Base-by-base conservation (phyloP, 768 basidiomycete species). In the Solioccasus polychromus region DNA sequence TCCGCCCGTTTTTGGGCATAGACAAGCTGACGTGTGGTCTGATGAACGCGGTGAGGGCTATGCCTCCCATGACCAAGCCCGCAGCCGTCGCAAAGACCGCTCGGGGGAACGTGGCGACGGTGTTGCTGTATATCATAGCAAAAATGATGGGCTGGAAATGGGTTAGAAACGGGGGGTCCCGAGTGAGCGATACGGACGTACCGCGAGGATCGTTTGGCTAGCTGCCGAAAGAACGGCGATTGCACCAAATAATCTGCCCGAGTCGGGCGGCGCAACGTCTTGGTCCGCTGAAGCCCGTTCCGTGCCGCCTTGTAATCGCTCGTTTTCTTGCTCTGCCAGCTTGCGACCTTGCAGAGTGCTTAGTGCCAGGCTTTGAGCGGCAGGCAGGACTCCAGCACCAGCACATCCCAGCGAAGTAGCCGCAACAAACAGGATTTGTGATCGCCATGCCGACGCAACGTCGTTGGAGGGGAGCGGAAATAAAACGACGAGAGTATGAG, bases 321-420 rank as follows among this genome's bases (percentile, higher is more conserved):
- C 53, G 24, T 72, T 61, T 29, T 61, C 78, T 22, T 58, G 52
- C 37, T 59, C 50, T 19, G 44, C 58, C 32, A 58, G 32, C 30
- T 46, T 63, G 44, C 55, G 61, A 34, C 58, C 59, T 28, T 73
- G 71, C n/a, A 78, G 50, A n/a, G 86, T 71, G 53, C 79, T 85
- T 5, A 89, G 69, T 0, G 85, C 88, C 8, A 91, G 71, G n/a
- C 84, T 86, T 49, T 88, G 83, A 41, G 79, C 61, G 1, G 83
- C 75, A 8, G 88, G 87, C 44, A 78, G 75, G 12, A 83, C 76
- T 4, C 86, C 88, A 3, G 81, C 78, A 11, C 84, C 83, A 34
- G 86, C 76, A 17, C 79, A 78, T 6, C 79, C 76, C 31, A 90
- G 59, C 28, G 78, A 77, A 2, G 85, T 85, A 23, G 82, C 70